Base-by-base conservation (phyloP, 2,329 filamentous ascomycete genomes). In the Phialemoniopsis sp. region DNA sequence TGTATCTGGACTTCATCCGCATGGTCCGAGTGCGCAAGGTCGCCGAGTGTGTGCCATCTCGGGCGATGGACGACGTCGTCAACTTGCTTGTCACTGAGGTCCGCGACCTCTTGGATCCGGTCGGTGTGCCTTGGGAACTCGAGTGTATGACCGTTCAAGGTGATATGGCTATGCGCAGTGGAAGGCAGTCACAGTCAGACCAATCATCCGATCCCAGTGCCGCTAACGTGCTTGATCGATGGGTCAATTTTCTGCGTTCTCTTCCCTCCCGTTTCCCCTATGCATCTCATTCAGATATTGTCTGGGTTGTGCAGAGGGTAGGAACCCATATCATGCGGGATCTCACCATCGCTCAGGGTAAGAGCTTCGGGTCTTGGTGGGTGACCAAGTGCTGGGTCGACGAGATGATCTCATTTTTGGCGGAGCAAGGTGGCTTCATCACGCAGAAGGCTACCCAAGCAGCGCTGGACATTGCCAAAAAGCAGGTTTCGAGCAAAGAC, bases 301-400 rank as follows among this genome's bases (percentile, higher is more conserved):
- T 93, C 9, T 84, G 83, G 63, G 88, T 82, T 47, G 82, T 91
- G 31, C 83, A 88, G 50, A 76, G 82, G 17, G 70, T 93, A 16
- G 84, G 87, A 12, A 88, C 85, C 8, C 81, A 85, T 15, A 83
- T 87, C 14, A 80, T 93, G 68, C 76, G 88, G 39, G 89, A 94
- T 52, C 76, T 94, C 41, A 93, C 87, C 1, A 81, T 93, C 37
- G 74, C 80, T 31, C 82, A 86, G 47, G 86, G 85, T 14, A 80
- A 83, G 55, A 90, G 85, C 54, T 94, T 91, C 55, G 85, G 87
- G n/a, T 83, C 86, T 6, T 94, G 89, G 89, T 93, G 87, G 87
- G 87, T 96, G 42, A 89, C 89, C 4, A 95, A 96, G 59, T 90
- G 91, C 42, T 97, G 91, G 73, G 78, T 96, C 38, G 90, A 96